Evolutionary conservation across 78 protist genomes (phyloP), one percentile per base, ranked within the genome.

Genomic region (Dictyostelium brefeldianum): DNA sequence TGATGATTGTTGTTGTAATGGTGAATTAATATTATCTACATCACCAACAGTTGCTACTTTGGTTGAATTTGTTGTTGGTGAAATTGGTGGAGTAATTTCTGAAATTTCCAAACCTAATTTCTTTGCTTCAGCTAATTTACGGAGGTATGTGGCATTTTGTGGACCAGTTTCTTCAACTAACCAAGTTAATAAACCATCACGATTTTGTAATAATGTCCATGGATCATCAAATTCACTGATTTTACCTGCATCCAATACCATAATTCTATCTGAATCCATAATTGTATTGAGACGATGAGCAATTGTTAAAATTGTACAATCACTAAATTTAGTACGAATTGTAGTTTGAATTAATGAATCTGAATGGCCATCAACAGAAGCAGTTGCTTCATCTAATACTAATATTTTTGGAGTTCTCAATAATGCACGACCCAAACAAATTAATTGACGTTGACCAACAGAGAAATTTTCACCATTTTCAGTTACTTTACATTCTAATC

Each of bases 271-370:
- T 41, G 70, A 59, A 84, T 97, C 99, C 90, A 98, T 96, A 82
- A 98, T 91, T 8, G 99, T 97, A 78, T 97, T 85, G 53, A 98
- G 83, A 8, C 99, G 92, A 74, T 98, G 99, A 3, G 99, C 99
- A 57, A 96, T 97, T 47, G 96, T 95, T 22, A 95, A 50, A 89
- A 95, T 85, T 43, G 97, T 95, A 31, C 84, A 57, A 69, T 74
- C 14, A n/a, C 15, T 47, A 48, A 95, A 95, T 27, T 95, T 54
- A 2, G 64, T 79, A 27, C 94, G 73, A 43, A 96, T 59, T 36
- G 97, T 97, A 22, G 62, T 75, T 56, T 97, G 99, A 78, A 98
- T 96, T 31, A 92, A 83, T 15, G 56, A 46, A 80, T 97, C 99
- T 5, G 98, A 95, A 12, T 89, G 85, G 8, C 81, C 54, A 73